A percentile compares a stretch with the other conserved stretches of the same genome.
Evolutionary conservation across 169 alveolate genomes (phyloP).

Genomic region (Neospora caninum): DNA sequence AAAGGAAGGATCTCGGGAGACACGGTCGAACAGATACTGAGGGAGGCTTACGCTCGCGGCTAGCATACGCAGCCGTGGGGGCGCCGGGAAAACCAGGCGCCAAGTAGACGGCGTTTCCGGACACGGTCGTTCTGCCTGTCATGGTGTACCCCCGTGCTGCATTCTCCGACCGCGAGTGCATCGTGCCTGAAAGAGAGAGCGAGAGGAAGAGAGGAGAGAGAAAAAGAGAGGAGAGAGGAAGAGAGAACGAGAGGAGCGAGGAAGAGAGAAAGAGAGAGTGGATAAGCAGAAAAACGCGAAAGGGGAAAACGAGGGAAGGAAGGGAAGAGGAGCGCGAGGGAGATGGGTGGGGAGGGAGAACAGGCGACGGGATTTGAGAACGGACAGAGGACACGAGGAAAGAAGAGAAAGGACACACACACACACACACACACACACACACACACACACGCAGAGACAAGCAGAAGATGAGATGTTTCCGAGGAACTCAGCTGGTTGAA

Average conservation of each 20-base stretch:
- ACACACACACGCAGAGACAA: no score
- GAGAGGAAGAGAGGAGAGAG: neutral
- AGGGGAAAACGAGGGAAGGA: neutral
- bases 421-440: no score
- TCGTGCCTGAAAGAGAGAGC: neutral
- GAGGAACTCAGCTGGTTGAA: no score
- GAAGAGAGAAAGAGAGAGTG: neutral
- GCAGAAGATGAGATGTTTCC: no score
- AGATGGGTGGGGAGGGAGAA: neutral
- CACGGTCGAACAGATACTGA: no score
- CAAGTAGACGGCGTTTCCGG: neutral
- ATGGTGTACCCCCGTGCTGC: neutral
- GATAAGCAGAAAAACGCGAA: neutral
- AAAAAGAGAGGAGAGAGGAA: neutral
- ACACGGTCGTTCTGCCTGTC: neutral
- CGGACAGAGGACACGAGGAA: neutral
- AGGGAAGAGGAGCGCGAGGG: neutral
- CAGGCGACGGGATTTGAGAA: neutral
- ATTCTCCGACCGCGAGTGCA: neutral
- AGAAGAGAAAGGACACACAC: no score
- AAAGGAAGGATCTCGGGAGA: no score
- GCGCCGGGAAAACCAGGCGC: neutral
- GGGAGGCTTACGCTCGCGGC: neutral
- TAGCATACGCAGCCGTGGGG: neutral
- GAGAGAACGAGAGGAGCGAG: neutral